Evolutionary conservation across 2,329 filamentous ascomycete species (phyloP).

Genomic region (Aquanectria penicillioides): DNA sequence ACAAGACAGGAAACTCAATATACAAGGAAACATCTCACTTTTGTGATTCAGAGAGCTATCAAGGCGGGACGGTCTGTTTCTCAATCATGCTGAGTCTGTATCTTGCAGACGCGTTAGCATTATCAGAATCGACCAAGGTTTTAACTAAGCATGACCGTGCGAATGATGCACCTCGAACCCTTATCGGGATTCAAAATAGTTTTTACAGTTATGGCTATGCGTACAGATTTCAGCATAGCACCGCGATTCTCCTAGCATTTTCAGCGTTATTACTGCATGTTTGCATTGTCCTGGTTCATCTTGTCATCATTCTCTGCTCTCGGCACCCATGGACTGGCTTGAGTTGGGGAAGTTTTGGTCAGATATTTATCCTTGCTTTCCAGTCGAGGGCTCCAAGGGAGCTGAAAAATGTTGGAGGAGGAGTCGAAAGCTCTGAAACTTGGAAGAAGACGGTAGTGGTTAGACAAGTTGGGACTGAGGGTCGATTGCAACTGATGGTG

Average conservation of each 20-base stretch:
- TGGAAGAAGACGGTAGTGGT: slow-evolving; percentile 1
- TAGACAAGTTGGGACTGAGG: not conserved
- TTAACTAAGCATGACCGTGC: too few species aligned
- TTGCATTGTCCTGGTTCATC: not conserved
- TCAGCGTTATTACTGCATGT: not conserved
- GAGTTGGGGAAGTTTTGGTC: slow-evolving; percentile 1
- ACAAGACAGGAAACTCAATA: too few species aligned
- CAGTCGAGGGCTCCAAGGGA: not conserved
- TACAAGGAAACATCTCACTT: too few species aligned
- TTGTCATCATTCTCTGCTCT: not conserved
- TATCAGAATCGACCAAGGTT: too few species aligned
- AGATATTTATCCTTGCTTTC: slow-evolving; percentile 1
- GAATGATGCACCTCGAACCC: not conserved
- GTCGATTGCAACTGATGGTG: not conserved
- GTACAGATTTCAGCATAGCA: not conserved
- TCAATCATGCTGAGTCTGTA: too few species aligned
- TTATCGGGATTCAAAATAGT: not conserved
- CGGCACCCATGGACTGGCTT: not conserved
- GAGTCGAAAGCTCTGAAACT: not conserved
- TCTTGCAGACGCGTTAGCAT: too few species aligned
- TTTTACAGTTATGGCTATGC: not conserved
- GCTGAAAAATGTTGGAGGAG: not conserved
- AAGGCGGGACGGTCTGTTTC: too few species aligned
- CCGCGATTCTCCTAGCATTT: not conserved
- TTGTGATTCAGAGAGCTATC: too few species aligned